These are phyloP conservation scores for Backusella sp. DNA, from an alignment of 192 early-diverging fungal genomes.

Conservation along the genomic window DNA sequence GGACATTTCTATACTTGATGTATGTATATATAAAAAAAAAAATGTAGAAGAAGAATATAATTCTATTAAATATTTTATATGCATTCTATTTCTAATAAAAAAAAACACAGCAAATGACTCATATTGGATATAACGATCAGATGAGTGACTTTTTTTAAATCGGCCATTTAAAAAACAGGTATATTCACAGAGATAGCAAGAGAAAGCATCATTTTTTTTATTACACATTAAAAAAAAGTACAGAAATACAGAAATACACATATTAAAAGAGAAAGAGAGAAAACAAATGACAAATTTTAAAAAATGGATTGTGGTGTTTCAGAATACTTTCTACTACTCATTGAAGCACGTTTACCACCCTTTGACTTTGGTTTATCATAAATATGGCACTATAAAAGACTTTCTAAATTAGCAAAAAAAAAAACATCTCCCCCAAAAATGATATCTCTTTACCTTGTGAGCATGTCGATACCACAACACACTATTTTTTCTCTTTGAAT, in stretches of 20 bases:
- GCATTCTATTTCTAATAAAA: neutral
- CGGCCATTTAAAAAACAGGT: neutral
- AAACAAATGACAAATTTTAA: neutral
- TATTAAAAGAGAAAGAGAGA: neutral
- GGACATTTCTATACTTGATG: neutral
- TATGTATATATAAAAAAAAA: neutral
- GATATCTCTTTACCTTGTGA: conserved; percentile 52
- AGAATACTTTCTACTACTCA: neutral
- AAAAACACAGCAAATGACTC: neutral
- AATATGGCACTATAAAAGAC: conserved; percentile 21
- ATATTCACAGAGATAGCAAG: neutral
- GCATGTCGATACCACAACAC: conserved; percentile 87
- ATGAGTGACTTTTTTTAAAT: neutral
- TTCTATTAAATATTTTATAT: neutral
- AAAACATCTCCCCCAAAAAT: neutral
- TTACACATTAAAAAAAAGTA: neutral
- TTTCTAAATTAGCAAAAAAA: neutral
- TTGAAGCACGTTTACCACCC: neutral
- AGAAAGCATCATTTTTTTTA: neutral
- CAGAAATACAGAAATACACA: neutral
- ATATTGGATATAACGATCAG: neutral
- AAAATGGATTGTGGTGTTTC: neutral
- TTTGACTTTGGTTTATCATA: conserved; percentile 30
- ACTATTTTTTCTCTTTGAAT: conserved; percentile 70
- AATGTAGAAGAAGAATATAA: neutral